Percentiles rank a stretch among this genome's conserved stretches.
phyloP scores from a whole-genome alignment of 1,284 basidiomycete species.

The Ustilago crameri region DNA sequence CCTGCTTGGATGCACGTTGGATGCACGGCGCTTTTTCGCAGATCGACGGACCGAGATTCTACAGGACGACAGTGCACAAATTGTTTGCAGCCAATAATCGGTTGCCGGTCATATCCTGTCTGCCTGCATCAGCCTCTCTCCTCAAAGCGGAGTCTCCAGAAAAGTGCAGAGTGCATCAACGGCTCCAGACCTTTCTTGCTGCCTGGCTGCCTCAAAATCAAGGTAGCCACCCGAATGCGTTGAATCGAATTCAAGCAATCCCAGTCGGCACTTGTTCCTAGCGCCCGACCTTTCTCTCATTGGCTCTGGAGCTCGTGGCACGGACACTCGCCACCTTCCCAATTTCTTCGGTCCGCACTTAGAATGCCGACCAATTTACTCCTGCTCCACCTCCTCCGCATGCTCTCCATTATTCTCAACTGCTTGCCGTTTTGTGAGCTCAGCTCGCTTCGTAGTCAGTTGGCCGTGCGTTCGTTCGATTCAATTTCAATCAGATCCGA shows the following conservation, averaged over 20 bases:
- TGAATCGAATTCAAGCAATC: no score
- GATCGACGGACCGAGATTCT: no score
- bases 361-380: background rate
- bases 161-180: background rate
- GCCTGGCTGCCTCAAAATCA: background rate
- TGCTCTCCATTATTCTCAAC: background rate
- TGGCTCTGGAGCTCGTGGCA: slow-evolving; percentile 5
- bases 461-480: background rate
- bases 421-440: no score
- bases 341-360: background rate
- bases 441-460: no score
- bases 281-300: slow-evolving; percentile 5
- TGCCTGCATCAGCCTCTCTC: background rate
- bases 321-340: no score
- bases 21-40: no score
- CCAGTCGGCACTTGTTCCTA: background rate
- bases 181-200: slow-evolving; percentile 15
- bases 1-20: background rate
- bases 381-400: slow-evolving; percentile 2
- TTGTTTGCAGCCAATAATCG: background rate
- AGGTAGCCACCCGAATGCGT: no score
- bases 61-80: slow-evolving; percentile 6
- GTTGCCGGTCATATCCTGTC: slow-evolving; percentile 15
- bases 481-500: background rate
- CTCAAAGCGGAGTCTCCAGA: slow-evolving; percentile 33